These are phyloP conservation scores for Zygosaccharomyces pseudobailii DNA, from an alignment of 1,139 yeast genomes.

Conservation along the genomic window DNA sequence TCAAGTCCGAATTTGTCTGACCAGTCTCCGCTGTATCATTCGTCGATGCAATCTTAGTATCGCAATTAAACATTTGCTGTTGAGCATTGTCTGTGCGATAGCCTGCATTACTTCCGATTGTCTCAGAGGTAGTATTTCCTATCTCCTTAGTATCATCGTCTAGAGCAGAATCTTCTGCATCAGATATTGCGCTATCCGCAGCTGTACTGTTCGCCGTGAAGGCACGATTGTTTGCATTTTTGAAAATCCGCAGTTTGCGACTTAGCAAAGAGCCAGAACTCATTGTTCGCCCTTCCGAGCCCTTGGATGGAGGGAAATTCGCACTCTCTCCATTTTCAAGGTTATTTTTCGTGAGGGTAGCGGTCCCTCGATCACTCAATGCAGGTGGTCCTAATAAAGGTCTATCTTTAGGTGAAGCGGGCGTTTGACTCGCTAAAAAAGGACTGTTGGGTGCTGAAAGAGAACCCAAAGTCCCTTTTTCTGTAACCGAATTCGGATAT, in stretches of 20 bases:
- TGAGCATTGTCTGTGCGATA: constrained; percentile 7
- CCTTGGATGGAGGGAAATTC: constrained; percentile 7
- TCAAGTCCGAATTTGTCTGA: not conserved
- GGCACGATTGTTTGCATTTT: constrained; percentile 13
- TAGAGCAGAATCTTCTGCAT: constrained; percentile 8
- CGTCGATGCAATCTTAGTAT: constrained; percentile 7
- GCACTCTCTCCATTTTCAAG: constrained; percentile 5
- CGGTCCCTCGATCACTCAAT: not conserved
- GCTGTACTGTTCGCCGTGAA: constrained; percentile 4
- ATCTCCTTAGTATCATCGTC: constrained; percentile 3
- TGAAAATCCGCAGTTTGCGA: constrained; percentile 26
- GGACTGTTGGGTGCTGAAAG: constrained; percentile 24
- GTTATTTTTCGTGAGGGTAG: constrained; percentile 5
- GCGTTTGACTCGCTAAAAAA: constrained; percentile 6
- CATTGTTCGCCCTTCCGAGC: constrained; percentile 17
- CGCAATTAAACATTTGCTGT: constrained; percentile 2
- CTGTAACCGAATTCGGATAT: constrained; percentile 1
- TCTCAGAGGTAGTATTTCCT: constrained; percentile 3
- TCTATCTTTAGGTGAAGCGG: constrained; percentile 13
- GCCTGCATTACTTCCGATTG: constrained; percentile 8
- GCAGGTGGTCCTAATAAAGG: constrained; percentile 20
- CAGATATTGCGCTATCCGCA: constrained; percentile 7
- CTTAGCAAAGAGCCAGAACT: constrained; percentile 29
- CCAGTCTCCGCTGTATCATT: constrained; percentile 3
- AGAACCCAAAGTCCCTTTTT: constrained; percentile 2